A percentile compares a stretch with the other conserved stretches of the same genome.
These are phyloP conservation scores for Fusarium sp. DNA, from an alignment of 2,329 filamentous ascomycete genomes.

Conservation along the genomic window DNA sequence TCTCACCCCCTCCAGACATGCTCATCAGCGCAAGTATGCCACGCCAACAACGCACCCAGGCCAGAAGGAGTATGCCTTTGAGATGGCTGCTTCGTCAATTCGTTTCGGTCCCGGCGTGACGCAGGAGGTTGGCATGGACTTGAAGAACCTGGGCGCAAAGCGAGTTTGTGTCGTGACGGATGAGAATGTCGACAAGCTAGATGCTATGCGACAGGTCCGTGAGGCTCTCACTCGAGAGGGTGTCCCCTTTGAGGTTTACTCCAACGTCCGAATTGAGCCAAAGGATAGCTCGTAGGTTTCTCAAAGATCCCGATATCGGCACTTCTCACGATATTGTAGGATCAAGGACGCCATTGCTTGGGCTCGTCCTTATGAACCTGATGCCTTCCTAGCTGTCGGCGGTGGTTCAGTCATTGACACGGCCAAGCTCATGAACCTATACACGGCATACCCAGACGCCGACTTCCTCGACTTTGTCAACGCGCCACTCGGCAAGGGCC, in stretches of 20 bases:
- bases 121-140: slow-evolving; percentile 97
- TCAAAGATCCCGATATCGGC: neutral
- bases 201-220: slow-evolving; percentile 89
- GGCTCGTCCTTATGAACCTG: slow-evolving; percentile 81
- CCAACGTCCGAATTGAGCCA: slow-evolving; percentile 85
- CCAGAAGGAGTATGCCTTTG: slow-evolving; percentile 96
- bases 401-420: slow-evolving; percentile 96
- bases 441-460: slow-evolving; percentile 88
- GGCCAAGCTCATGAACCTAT: slow-evolving; percentile 98
- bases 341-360: slow-evolving; percentile 91
- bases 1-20: slow-evolving; percentile 60
- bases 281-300: slow-evolving; percentile 87
- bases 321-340: slow-evolving; percentile 54
- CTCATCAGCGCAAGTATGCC: slow-evolving; percentile 66
- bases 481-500: slow-evolving; percentile 87
- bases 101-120: slow-evolving; percentile 94
- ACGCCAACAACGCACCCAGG: slow-evolving; percentile 72
- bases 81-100: slow-evolving; percentile 96
- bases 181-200: slow-evolving; percentile 79
- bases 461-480: slow-evolving; percentile 99
- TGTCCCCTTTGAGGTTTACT: slow-evolving; percentile 83
- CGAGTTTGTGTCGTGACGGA: slow-evolving; percentile 95
- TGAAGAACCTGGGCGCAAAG: slow-evolving; percentile 88
- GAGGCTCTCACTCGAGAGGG: slow-evolving; percentile 83
- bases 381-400: slow-evolving; percentile 93